These are phyloP conservation scores for Coriaria nepalensis DNA, from an alignment of 306 rosid genomes.

Conservation along the genomic window DNA sequence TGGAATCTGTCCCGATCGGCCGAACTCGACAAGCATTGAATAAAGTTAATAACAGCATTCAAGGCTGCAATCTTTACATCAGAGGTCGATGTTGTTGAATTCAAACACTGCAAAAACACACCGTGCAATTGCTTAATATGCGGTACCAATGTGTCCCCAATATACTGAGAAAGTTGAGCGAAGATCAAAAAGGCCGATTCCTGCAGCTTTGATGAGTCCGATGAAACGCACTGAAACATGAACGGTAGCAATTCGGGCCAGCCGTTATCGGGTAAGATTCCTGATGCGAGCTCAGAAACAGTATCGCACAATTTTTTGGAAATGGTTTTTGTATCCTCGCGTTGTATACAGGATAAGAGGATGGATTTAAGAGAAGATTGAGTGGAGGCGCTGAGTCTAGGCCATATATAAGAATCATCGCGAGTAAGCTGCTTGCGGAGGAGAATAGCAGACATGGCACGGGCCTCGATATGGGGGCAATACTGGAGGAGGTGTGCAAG, in stretches of 20 bases:
- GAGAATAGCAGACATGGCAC: conserved; percentile 94
- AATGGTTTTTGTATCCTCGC: conserved; percentile 56
- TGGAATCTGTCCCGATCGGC: conserved; percentile 77
- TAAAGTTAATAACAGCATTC: conserved; percentile 84
- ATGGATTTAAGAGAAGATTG: conserved; percentile 73
- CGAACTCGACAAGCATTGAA: conserved; percentile 72
- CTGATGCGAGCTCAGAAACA: conserved; percentile 87
- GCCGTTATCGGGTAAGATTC: conserved; percentile 65
- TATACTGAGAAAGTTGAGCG: conserved; percentile 84
- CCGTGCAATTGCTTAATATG: conserved; percentile 69
- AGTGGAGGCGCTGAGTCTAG: conserved; percentile 42
- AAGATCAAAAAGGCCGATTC: conserved; percentile 79
- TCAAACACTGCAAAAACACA: conserved; percentile 62
- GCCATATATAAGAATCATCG: conserved; percentile 87
- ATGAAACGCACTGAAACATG: conserved; percentile 83
- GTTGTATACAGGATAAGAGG: conserved; percentile 56
- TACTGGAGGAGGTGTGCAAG: conserved; percentile 79
- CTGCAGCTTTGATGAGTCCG: conserved; percentile 67
- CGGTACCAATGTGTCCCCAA: conserved; percentile 67
- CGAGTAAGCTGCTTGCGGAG: conserved; percentile 92
- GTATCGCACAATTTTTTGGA: conserved; percentile 83
- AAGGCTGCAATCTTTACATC: conserved; percentile 81
- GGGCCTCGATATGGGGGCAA: conserved; percentile 57
- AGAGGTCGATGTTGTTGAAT: conserved; percentile 26
- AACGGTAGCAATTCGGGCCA: conserved; percentile 91